phyloP scores from a whole-genome alignment of 805 yeast genomes.

The Candida railenensis region DNA sequence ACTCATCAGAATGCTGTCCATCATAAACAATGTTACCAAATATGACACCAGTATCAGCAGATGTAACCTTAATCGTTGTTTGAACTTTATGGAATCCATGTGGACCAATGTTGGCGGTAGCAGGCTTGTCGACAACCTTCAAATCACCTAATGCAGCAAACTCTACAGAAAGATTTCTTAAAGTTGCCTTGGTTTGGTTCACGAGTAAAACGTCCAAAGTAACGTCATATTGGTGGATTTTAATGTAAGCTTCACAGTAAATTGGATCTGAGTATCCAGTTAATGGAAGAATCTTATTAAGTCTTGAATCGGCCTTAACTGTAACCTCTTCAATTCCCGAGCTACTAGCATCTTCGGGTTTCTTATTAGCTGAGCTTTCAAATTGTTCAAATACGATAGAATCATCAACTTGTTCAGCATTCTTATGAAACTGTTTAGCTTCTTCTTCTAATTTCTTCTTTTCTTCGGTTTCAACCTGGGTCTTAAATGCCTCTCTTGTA shows the following conservation, averaged over 20 bases:
- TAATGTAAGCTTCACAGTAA: slow-evolving; percentile 94
- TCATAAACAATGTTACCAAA: slow-evolving; percentile 97
- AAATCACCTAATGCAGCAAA: slow-evolving; percentile 95
- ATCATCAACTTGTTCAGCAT: slow-evolving; percentile 78
- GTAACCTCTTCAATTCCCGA: slow-evolving; percentile 37
- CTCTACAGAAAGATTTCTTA: slow-evolving; percentile 89
- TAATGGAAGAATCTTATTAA: slow-evolving; percentile 84
- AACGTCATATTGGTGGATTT: slow-evolving; percentile 95
- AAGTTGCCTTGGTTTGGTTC: slow-evolving; percentile 88
- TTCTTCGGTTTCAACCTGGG: slow-evolving; percentile 63
- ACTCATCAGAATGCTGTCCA: slow-evolving; percentile 90
- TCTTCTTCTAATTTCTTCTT: slow-evolving; percentile 54
- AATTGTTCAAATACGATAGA: slow-evolving; percentile 79
- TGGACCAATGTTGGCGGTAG: slow-evolving; percentile 90
- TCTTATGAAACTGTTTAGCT: slow-evolving; percentile 56
- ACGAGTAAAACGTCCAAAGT: slow-evolving; percentile 90
- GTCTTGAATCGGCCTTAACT: slow-evolving; percentile 64
- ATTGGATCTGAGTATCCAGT: slow-evolving; percentile 99
- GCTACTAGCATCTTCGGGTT: slow-evolving; percentile 21
- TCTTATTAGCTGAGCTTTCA: slow-evolving; percentile 27
- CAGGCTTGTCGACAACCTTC: slow-evolving; percentile 89
- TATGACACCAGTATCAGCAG: slow-evolving; percentile 97
- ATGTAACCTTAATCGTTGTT: slow-evolving; percentile 88
- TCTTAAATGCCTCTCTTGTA: slow-evolving; percentile 79
- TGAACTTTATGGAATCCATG: slow-evolving; percentile 92